These are phyloP conservation scores for Selaginella tamariscina DNA, from an alignment of 75 land plant genomes.

Conservation along the genomic window DNA sequence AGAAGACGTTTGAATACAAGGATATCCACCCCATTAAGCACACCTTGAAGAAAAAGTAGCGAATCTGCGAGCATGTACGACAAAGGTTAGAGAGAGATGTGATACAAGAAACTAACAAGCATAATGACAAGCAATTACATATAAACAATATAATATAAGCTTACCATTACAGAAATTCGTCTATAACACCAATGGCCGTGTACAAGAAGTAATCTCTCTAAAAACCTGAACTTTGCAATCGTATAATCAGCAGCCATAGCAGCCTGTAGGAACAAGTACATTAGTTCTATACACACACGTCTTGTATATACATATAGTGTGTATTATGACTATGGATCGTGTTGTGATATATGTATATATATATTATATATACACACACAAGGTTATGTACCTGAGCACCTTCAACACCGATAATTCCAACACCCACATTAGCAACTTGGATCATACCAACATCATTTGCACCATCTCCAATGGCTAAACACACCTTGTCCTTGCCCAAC, in stretches of 20 bases:
- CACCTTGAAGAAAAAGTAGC: constrained; percentile 39
- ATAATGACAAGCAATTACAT: no score
- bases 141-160: neutral
- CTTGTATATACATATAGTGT: neutral
- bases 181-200: constrained; percentile 45
- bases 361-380: neutral
- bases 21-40: constrained; percentile 33
- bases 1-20: constrained; percentile 31
- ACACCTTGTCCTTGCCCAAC: constrained; percentile 16
- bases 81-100: neutral
- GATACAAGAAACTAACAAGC: neutral
- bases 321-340: neutral
- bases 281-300: neutral
- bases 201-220: constrained; percentile 36
- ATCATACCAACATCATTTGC: constrained; percentile 35
- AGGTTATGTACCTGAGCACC: constrained; percentile 35
- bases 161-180: constrained; percentile 40
- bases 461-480: constrained; percentile 26
- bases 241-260: constrained; percentile 42
- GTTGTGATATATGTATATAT: neutral
- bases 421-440: constrained; percentile 39
- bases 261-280: constrained; percentile 25
- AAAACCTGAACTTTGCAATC: constrained; percentile 36
- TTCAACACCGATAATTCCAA: constrained; percentile 42
- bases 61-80: constrained; percentile 24